These are phyloP conservation scores for Margaritispora aquatica DNA, from an alignment of 495 filamentous ascomycete species.

Conservation along the genomic window DNA sequence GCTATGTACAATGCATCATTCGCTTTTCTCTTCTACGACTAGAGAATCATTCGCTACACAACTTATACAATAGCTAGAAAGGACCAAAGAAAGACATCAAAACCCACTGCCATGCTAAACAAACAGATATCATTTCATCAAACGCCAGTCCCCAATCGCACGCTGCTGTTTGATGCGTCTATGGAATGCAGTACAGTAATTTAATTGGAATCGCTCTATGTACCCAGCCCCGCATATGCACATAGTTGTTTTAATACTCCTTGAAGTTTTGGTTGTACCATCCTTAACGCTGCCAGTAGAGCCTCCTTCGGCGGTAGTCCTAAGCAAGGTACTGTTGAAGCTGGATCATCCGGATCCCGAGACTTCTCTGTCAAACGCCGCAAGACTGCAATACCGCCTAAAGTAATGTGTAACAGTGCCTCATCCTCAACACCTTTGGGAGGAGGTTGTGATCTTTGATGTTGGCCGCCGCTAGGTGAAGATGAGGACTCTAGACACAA, in stretches of 20 bases:
- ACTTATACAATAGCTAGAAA: constrained; percentile 15
- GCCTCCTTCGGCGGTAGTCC: constrained; percentile 65
- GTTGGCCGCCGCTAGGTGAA: constrained; percentile 18
- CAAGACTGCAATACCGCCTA: constrained; percentile 64
- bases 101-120: constrained; percentile 19
- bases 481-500: constrained; percentile 55
- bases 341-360: constrained; percentile 49
- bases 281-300: constrained; percentile 61
- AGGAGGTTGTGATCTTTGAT: constrained; percentile 26
- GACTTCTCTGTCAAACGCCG: constrained; percentile 66
- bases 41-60: background rate
- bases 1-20: constrained; percentile 17
- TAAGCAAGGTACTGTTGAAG: constrained; percentile 48
- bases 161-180: constrained; percentile 22
- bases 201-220: constrained; percentile 18
- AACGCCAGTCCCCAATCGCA: constrained; percentile 19
- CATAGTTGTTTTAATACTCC: constrained; percentile 66
- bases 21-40: background rate
- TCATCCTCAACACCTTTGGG: constrained; percentile 32
- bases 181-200: constrained; percentile 14
- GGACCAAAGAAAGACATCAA: constrained; percentile 15
- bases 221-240: constrained; percentile 60
- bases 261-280: constrained; percentile 43
- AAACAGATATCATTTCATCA: constrained; percentile 24
- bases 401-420: constrained; percentile 54